A percentile compares a stretch with the other conserved stretches of the same genome.
Conservation (phyloP, 2,329 filamentous ascomycete genomes). For the Cytospora piceicola region DNA sequence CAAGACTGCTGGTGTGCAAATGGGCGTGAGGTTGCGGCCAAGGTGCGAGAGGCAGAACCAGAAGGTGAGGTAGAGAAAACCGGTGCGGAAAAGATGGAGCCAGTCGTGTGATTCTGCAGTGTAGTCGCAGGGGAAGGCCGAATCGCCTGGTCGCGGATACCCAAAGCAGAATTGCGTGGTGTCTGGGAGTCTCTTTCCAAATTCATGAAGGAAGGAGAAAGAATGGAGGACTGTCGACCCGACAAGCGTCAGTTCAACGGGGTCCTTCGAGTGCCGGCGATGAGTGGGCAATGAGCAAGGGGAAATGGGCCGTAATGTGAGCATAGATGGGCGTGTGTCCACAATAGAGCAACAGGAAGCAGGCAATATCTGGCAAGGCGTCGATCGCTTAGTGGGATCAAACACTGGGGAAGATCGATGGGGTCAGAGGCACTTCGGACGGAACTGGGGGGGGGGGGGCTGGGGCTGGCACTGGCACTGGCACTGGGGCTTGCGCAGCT, state of each 20-base stretch:
- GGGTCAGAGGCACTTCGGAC: constrained; percentile 7
- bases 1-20: constrained; percentile 6
- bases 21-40: constrained; percentile 19
- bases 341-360: constrained; percentile 10
- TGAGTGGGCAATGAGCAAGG: constrained; percentile 19
- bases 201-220: constrained; percentile 29
- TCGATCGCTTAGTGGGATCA: constrained; percentile 12
- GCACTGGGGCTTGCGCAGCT: constrained; percentile 10
- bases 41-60: not conserved
- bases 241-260: constrained; percentile 30
- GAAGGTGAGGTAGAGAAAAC: constrained; percentile 5
- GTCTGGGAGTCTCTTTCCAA: constrained; percentile 20
- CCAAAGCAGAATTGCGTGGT: constrained; percentile 18
- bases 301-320: constrained; percentile 9
- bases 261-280: constrained; percentile 21
- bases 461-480: not conserved
- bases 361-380: constrained; percentile 11
- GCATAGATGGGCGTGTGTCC: constrained; percentile 3
- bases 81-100: constrained; percentile 4
- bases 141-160: constrained; percentile 15
- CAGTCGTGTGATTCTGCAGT: not conserved
- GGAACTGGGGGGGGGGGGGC: constrained; percentile 4
- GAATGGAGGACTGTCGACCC: constrained; percentile 27
- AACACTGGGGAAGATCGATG: constrained; percentile 25
- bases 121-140: constrained; percentile 7